Conservation (phyloP, 805 yeast species). For the Wickerhamomyces xylosicus region DNA sequence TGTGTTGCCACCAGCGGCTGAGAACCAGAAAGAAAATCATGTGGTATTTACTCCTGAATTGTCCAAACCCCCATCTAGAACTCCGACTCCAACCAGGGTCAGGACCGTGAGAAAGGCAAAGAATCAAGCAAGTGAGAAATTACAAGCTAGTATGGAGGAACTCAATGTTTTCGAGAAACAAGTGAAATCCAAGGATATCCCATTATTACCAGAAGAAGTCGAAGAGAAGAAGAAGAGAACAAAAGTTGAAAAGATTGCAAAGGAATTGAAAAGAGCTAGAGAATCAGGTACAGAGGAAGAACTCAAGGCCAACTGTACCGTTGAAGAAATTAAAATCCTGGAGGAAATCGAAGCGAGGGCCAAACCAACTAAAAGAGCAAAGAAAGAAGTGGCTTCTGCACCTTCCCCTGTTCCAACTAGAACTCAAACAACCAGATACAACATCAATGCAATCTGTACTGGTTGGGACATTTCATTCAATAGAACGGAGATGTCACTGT, state of each 20-base stretch:
- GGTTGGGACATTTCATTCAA: conserved; percentile 48
- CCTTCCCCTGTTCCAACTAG: too few species aligned
- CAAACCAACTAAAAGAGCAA: conserved; percentile 6
- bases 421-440: conserved; percentile 9
- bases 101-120: conserved; percentile 44
- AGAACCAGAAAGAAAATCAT: conserved; percentile 4
- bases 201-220: conserved; percentile 30
- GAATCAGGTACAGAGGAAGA: conserved; percentile 4
- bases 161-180: conserved; percentile 55
- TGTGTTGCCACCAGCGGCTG: conserved; percentile 1
- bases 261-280: conserved; percentile 9
- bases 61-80: neutral
- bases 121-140: conserved; percentile 49
- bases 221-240: conserved; percentile 21
- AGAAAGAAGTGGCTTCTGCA: conserved; percentile 10
- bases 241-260: conserved; percentile 16
- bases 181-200: conserved; percentile 29
- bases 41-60: neutral
- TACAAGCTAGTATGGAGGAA: conserved; percentile 61
- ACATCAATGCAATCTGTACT: conserved; percentile 44
- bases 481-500: conserved; percentile 30
- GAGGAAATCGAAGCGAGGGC: neutral
- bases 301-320: conserved; percentile 8
- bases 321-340: neutral
- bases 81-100: neutral